Conservation (phyloP, 352 stramenopile genomes). For the Globisporangium acanthophoron region DNA sequence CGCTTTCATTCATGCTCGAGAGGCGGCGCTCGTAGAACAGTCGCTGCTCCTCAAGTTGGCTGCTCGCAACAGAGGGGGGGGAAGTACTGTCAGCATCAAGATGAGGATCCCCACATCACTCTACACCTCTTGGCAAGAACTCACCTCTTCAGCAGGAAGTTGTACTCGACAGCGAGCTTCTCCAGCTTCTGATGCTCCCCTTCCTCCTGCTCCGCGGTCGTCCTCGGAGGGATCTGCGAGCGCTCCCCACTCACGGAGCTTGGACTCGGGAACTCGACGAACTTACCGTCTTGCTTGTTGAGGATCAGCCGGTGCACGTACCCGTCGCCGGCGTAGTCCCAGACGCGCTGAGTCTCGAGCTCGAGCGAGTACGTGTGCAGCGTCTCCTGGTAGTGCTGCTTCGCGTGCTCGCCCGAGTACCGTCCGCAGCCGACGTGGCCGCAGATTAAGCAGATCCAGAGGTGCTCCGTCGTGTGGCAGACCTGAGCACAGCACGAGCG, state of each 20-base stretch:
- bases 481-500: constrained; percentile 24
- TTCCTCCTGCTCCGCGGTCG: constrained; percentile 85
- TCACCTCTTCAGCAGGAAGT: constrained; percentile 92
- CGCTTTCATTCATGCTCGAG: constrained; percentile 50
- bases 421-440: constrained; percentile 94
- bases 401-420: constrained; percentile 94
- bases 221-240: constrained; percentile 59
- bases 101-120: too few relatives aligned
- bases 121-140: too few relatives aligned
- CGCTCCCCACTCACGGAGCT: constrained; percentile 61
- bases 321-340: constrained; percentile 93
- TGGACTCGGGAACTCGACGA: constrained; percentile 93
- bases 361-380: constrained; percentile 95
- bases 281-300: constrained; percentile 92
- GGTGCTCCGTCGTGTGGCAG: constrained; percentile 90
- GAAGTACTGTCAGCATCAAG: too few relatives aligned
- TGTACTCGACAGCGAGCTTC: constrained; percentile 95
- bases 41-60: constrained; percentile 94
- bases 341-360: constrained; percentile 93
- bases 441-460: constrained; percentile 97
- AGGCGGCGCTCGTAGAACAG: constrained; percentile 89
- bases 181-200: constrained; percentile 94
- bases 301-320: constrained; percentile 86
- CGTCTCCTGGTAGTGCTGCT: constrained; percentile 91
- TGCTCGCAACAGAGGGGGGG: constrained; percentile 11